Base-by-base conservation (phyloP, 257 asterid genomes). In the Lithospermum erythrorhizon region DNA sequence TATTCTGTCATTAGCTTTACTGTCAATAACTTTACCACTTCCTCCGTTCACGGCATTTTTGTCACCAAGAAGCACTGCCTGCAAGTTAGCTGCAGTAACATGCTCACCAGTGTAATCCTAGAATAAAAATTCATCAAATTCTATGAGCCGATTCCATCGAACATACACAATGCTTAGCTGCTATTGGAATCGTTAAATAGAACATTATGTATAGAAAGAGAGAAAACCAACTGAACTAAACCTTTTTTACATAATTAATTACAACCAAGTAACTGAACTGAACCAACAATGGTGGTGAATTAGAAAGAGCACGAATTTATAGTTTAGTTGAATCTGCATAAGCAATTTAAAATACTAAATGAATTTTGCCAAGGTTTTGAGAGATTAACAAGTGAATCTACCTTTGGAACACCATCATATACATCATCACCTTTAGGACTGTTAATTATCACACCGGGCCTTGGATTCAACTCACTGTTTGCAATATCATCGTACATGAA, bases 401-500 rank as follows among this genome's bases (percentile, higher is more conserved):
- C 98, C 96, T 91, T 91, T 0, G 96, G 98, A 57, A 91, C 95
- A 30, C 96, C 95, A 0, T 70, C 82, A 56, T 91, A 91, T 69
- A 91, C 98, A 63, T 91, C 87, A 9, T 54, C 78, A 17, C 98
- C 96, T 0, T 67, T 66, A 7, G 98, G 98, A 64, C 70, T 85
- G 64, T 91, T 91, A 71, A 91, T 88, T 41, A 91, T 71, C 13
- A 81, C 72, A 41, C 98, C 98, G 19, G 77, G 84, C 41, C 90
- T 75, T 16, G 98, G 96, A 76, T 91, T 91, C 60, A 79, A 47
- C 9, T 59, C 78, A 64, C 71, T 78, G 41, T 51, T 70, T 4
- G 94, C 98, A 4, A 91, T 91, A 67, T 91, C 98, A 71, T 91
- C 96, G 9, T 86, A 88, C 96, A 91, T 91, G 82, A 91, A 88